These are phyloP conservation scores for Symbiotaphrina buchneri DNA, from an alignment of 495 filamentous ascomycete genomes.

Conservation along the genomic window DNA sequence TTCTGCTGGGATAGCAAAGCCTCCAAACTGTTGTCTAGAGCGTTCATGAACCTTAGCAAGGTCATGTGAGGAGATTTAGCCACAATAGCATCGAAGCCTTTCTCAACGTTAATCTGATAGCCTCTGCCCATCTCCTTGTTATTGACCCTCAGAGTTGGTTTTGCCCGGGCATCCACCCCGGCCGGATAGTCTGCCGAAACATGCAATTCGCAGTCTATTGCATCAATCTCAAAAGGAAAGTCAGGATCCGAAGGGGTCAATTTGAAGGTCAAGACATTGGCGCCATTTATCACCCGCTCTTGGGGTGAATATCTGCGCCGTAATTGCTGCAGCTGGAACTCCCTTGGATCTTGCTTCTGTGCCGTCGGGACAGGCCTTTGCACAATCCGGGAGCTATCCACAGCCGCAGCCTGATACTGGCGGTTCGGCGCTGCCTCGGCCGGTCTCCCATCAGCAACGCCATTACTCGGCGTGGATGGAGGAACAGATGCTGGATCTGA, in stretches of 20 bases:
- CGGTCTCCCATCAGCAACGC: no score
- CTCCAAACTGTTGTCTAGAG: conserved; percentile 55
- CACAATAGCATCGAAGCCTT: conserved; percentile 50
- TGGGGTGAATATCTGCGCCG: conserved; percentile 44
- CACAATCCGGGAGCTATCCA: conserved; percentile 24
- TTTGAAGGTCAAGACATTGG: conserved; percentile 34
- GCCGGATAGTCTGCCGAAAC: conserved; percentile 41
- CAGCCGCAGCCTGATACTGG: conserved; percentile 3
- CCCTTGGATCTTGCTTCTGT: conserved; percentile 44
- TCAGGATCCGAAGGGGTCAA: conserved; percentile 70
- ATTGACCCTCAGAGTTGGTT: conserved; percentile 36
- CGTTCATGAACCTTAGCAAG: conserved; percentile 44
- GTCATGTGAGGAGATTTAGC: conserved; percentile 30
- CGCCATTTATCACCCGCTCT: conserved; percentile 26
- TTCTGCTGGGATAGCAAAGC: conserved; percentile 44
- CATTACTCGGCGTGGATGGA: no score
- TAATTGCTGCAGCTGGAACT: conserved; percentile 59
- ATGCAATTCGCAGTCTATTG: conserved; percentile 46
- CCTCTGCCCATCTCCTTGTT: conserved; percentile 64
- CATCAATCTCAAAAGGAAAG: conserved; percentile 58
- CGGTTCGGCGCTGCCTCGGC: no score
- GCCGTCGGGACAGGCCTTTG: conserved; percentile 39
- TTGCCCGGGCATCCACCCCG: conserved; percentile 9
- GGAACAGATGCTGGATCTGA: no score
- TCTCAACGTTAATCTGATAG: conserved; percentile 61